A percentile compares a stretch with the other conserved stretches of the same genome.
Conservation (phyloP, 2,329 filamentous ascomycete species). For the Paraphaeosphaeria sporulosa region DNA sequence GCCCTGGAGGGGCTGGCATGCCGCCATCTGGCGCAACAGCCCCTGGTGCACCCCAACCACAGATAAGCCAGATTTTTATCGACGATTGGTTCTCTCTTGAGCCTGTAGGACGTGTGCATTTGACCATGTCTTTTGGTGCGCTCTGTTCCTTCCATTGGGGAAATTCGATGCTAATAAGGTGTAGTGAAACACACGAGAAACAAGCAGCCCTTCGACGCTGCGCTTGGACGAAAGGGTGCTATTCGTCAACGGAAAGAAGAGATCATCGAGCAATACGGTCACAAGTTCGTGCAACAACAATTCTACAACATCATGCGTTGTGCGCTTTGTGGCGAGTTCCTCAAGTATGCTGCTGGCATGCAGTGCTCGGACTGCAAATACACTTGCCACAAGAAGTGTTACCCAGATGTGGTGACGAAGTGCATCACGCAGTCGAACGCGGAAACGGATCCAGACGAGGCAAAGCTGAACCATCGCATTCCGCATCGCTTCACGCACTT, state of each 20-base stretch:
- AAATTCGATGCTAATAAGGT: conserved; percentile 27
- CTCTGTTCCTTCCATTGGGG: background rate
- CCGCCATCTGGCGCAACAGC: conserved; percentile 43
- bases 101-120: conserved; percentile 88
- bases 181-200: conserved; percentile 85
- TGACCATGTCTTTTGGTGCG: conserved; percentile 83
- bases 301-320: conserved; percentile 99
- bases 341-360: conserved; percentile 99
- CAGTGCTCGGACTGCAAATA: conserved; percentile 99
- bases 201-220: conserved; percentile 81
- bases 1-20: conserved; percentile 49
- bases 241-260: conserved; percentile 98
- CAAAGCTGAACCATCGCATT: conserved; percentile 99
- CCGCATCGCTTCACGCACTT: conserved; percentile 97
- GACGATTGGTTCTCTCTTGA: conserved; percentile 98
- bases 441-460: conserved; percentile 96
- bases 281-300: conserved; percentile 98
- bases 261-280: conserved; percentile 97
- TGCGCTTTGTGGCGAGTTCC: conserved; percentile 94
- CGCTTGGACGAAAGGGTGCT: conserved; percentile 92
- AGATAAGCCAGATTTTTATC: conserved; percentile 68
- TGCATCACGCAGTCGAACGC: conserved; percentile 99
- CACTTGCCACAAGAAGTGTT: conserved; percentile 98
- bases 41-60: conserved; percentile 51
- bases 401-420: conserved; percentile 95